Evolutionary conservation across 495 filamentous ascomycete species (phyloP), one percentile per base, ranked within the genome.

Genomic region (Annulohypoxylon maeteangense): DNA sequence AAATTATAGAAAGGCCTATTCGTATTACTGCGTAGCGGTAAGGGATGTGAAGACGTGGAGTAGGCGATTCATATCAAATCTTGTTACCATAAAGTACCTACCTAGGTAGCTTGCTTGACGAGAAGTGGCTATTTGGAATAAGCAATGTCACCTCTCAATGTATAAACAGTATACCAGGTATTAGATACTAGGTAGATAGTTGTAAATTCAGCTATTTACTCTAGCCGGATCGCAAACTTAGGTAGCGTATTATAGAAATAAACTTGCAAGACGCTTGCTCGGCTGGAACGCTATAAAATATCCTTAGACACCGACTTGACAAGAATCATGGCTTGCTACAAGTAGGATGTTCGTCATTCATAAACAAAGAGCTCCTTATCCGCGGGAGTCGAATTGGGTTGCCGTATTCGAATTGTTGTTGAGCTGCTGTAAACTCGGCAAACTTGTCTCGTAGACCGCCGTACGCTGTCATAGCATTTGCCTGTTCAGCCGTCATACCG

Each of bases 401-500:
- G 10, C n/a, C 22, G 50, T 65, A 34, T 20, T 62, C 38, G 32
- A 40, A 58, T 1, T 57, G 36, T 3, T 56, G 42, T 10, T 51
- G 54, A 4, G 23, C 47, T 4, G 34, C 31, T 12, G 20, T 36
- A 32, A 62, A 73, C 27, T 62, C 32, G 32, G 27, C 51, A 16
- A 73, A 65, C 0, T 38, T 31, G 38, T 44, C n/a, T 4, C 70
- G 65, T 20, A 73, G 36, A 11, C 34, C 25, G 7, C 50, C 18
- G 32, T 65, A 66, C 2, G 65, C 61, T 40, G 25, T 42, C 61
- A 68, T 68, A 14, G 34, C 31, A 22, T 51, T 10, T 16, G 16
- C 25, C 42, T 68, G 56, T 27, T 68, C 61, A 6, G 47, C 70
- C 10, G 70, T 72, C 55, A 61, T 65, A 7, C 70, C 70, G 5